Conservation (phyloP, 1,139 yeast genomes). For the Pichia sp. region DNA sequence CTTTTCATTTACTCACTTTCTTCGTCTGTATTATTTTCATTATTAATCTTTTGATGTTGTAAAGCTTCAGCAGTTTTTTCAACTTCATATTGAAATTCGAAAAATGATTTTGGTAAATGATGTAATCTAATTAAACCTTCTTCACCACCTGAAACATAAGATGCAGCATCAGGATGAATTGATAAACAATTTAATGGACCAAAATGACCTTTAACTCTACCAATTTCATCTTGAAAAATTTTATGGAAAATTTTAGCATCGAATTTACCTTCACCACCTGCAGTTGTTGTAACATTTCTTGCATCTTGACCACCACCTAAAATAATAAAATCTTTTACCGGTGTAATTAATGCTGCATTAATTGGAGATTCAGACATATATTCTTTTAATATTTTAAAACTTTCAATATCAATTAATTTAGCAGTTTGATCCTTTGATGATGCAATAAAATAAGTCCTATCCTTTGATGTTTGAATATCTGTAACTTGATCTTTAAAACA, state of each 20-base stretch:
- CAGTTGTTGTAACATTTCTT: slow-evolving; percentile 92
- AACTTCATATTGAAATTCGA: slow-evolving; percentile 86
- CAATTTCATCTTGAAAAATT: slow-evolving; percentile 90
- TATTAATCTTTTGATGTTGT: slow-evolving; percentile 16
- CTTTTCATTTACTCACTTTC: neutral
- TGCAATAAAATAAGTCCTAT: slow-evolving; percentile 83
- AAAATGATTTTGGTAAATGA: slow-evolving; percentile 85
- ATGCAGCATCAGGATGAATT: slow-evolving; percentile 89
- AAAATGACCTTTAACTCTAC: slow-evolving; percentile 96
- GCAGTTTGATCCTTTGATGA: slow-evolving; percentile 91
- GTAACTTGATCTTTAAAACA: slow-evolving; percentile 77
- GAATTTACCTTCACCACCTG: slow-evolving; percentile 90
- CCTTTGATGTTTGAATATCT: slow-evolving; percentile 86
- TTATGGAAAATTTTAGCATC: slow-evolving; percentile 96
- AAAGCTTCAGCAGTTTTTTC: slow-evolving; percentile 62
- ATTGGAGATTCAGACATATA: slow-evolving; percentile 88
- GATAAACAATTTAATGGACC: slow-evolving; percentile 96
- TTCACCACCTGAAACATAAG: slow-evolving; percentile 95
- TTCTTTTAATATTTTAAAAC: slow-evolving; percentile 64
- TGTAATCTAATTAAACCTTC: slow-evolving; percentile 96
- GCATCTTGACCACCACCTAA: slow-evolving; percentile 99
- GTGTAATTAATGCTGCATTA: slow-evolving; percentile 93
- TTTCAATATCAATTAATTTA: slow-evolving; percentile 71
- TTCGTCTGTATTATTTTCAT: slow-evolving; percentile 14
- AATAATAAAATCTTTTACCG: slow-evolving; percentile 83